A percentile compares a stretch with the other conserved stretches of the same genome.
phyloP scores from a whole-genome alignment of 768 basidiomycete species.

The Termitomyces sp. region DNA sequence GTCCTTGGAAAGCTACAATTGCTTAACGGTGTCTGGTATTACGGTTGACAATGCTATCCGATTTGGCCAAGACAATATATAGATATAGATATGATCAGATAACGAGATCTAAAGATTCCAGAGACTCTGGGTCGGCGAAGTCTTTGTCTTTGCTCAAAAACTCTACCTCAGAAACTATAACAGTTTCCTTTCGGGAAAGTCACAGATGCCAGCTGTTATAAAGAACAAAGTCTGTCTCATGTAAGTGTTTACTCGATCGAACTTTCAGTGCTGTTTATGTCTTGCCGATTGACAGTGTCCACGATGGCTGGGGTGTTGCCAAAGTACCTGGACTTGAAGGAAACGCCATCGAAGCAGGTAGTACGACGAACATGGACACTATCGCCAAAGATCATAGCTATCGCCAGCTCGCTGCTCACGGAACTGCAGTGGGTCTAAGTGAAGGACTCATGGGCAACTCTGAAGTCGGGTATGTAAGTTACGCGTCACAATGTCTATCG shows the following conservation, averaged over 20 bases:
- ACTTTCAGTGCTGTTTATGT: neutral
- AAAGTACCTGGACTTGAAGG: slow-evolving; percentile 67
- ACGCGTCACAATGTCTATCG: neutral
- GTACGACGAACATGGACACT: slow-evolving; percentile 85
- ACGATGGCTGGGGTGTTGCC: slow-evolving; percentile 94
- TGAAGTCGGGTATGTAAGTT: slow-evolving; percentile 77
- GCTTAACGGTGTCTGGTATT: no score
- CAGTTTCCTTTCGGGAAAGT: neutral
- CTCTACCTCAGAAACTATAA: neutral
- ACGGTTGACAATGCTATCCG: no score
- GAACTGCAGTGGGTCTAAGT: slow-evolving; percentile 86
- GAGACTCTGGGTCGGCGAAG: neutral
- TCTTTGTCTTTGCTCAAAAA: neutral
- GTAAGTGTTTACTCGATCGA: slow-evolving; percentile 36
- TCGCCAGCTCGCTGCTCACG: slow-evolving; percentile 76
- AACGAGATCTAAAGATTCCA: neutral
- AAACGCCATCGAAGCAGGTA: slow-evolving; percentile 82
- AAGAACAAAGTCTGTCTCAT: slow-evolving; percentile 92
- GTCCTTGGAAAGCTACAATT: no score
- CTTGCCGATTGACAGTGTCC: slow-evolving; percentile 49
- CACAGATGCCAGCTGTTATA: slow-evolving; percentile 30
- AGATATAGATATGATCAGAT: neutral
- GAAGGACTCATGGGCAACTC: slow-evolving; percentile 98
- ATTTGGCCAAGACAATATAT: no score
- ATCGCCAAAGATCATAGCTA: slow-evolving; percentile 74